Evolutionary conservation across 2,329 filamentous ascomycete genomes (phyloP).

Genomic region (Aspergillus pseudotamarii): DNA sequence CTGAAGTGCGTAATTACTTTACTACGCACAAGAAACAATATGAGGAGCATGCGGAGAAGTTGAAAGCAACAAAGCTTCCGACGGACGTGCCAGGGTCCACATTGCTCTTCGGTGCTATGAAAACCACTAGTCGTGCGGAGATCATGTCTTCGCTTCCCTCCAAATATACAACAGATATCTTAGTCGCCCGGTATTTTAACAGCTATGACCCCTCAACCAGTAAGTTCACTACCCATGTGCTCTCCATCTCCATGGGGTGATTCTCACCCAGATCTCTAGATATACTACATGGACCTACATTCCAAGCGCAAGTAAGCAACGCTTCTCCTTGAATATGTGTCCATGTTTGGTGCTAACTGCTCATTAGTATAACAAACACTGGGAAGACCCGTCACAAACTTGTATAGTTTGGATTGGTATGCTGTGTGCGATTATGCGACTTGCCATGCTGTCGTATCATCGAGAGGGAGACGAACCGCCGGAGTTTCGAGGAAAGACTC

Average conservation of each 20-base stretch:
- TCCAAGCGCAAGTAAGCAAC: constrained; percentile 67
- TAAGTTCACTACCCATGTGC: constrained; percentile 41
- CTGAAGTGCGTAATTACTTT: constrained; percentile 94
- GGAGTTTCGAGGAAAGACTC: constrained; percentile 61
- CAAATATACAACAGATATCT: constrained; percentile 78
- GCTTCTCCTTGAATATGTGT: background rate
- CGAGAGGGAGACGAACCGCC: constrained; percentile 65
- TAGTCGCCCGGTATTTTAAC: constrained; percentile 90
- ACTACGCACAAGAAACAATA: constrained; percentile 82
- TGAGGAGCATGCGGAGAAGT: constrained; percentile 76
- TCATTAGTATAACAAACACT: constrained; percentile 62
- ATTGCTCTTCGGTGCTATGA: constrained; percentile 74
- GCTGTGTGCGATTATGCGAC: constrained; percentile 66
- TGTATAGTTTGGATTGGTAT: constrained; percentile 64
- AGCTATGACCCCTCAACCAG: constrained; percentile 68
- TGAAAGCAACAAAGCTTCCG: constrained; percentile 66
- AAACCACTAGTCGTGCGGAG: constrained; percentile 72
- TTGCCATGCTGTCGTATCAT: constrained; percentile 65
- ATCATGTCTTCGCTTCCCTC: constrained; percentile 78
- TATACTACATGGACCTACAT: constrained; percentile 81
- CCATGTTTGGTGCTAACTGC: constrained; percentile 10
- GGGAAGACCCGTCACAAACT: constrained; percentile 60
- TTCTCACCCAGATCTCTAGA: constrained; percentile 41
- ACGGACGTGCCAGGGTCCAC: constrained; percentile 66
- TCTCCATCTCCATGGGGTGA: background rate